Evolutionary conservation across 2,329 filamentous ascomycete genomes (phyloP).

Genomic region (Penicillium sp.): DNA sequence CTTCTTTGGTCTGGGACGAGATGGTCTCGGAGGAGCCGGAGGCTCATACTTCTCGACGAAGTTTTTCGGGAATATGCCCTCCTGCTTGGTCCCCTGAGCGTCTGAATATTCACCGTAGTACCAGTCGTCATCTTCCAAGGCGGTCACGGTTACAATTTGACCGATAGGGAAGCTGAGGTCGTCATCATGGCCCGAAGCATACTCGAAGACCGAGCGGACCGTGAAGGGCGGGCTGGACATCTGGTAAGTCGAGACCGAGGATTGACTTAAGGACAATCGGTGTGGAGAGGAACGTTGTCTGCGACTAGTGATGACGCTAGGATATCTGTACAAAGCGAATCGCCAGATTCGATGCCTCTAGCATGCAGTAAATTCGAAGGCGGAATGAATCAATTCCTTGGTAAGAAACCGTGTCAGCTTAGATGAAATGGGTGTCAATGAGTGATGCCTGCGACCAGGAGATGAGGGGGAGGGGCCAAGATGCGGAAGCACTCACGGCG

Average conservation of each 20-base stretch:
- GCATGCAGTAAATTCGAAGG: constrained; percentile 20
- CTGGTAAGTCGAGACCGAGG: constrained; percentile 40
- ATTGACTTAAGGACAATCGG: constrained; percentile 25
- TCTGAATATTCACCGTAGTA: constrained; percentile 85
- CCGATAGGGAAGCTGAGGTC: constrained; percentile 83
- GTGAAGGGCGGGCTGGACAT: constrained; percentile 78
- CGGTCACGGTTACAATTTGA: constrained; percentile 91
- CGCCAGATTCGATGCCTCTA: constrained; percentile 21
- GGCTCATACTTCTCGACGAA: constrained; percentile 98
- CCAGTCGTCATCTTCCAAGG: constrained; percentile 91
- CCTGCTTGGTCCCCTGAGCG: constrained; percentile 68
- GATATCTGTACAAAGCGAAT: constrained; percentile 22
- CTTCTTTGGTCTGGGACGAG: constrained; percentile 69
- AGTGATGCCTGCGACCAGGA: constrained; percentile 24
- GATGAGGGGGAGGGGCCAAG: constrained; percentile 21
- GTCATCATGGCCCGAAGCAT: constrained; percentile 88
- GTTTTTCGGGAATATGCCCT: constrained; percentile 92
- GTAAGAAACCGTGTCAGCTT: constrained; percentile 29
- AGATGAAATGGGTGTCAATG: constrained; percentile 28
- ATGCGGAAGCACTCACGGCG: constrained; percentile 14
- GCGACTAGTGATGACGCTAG: constrained; percentile 15
- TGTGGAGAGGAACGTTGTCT: constrained; percentile 22
- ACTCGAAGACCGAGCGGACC: constrained; percentile 95
- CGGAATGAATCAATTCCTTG: constrained; percentile 22
- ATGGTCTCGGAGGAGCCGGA: constrained; percentile 80